Evolutionary conservation across 1,139 yeast species (phyloP), one percentile per base, ranked within the genome.

Genomic region (Hansenula sp.): DNA sequence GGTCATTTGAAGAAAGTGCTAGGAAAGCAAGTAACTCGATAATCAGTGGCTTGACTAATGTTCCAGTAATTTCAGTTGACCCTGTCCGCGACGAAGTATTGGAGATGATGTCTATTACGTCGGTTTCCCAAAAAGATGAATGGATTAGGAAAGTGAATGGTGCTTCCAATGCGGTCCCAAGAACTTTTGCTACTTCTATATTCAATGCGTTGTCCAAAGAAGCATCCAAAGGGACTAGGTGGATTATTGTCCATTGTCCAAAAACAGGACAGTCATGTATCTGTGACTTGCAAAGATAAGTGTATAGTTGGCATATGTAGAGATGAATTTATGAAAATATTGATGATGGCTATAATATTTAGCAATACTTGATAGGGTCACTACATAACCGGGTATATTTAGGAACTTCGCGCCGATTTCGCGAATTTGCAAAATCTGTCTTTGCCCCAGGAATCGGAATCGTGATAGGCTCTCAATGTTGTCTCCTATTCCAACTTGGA

Each of bases 141-240:
- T 91, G 97, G 96, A 68, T 81, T 38, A 71, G 95, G 53, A 84
- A 87, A 54, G 90, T 90, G 3, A 86, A 90, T 11, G 89, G 90
- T 34, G 76, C 83, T 2, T 75, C 86, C 3, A 70, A 69, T 50
- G 73, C 84, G 5, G 71, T 79, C 2, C 94, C 96, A 17, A 75
- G 88, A 60, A 86, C 90, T 47, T 90, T 85, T 66, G 83, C 91
- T 2, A 66, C 77, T 29, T 84, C 80, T 47, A 84, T 89, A 11
- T 86, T 85, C 61, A 78, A 76, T 51, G 76, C 88, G 1, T 69
- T 91, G 41, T 70, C 81, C 7, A 87, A 84, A 55, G 97, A 90
- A 57, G 79, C 82, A 6, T 57, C 79, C 1, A 80, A 81, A 54
- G 93, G 94, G 3, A 74, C 81, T 0, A 74, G 76, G 53, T 85